phyloP scores from a whole-genome alignment of 2,329 filamentous ascomycete genomes.

The Bipolaris oryzae region DNA sequence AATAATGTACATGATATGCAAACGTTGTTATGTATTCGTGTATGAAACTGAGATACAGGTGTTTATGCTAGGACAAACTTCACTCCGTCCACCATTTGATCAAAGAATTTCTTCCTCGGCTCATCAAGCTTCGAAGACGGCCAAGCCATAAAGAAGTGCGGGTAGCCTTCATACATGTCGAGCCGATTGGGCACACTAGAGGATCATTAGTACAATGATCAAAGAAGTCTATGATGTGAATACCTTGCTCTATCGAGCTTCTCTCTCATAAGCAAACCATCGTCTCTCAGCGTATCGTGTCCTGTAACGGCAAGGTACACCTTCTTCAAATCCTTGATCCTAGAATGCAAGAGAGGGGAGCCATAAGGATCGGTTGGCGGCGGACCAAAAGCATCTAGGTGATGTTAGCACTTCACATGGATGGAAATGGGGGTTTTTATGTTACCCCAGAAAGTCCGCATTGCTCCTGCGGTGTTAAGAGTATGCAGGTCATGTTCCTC shows the following conservation, averaged over 20 bases:
- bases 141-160: constrained; percentile 47
- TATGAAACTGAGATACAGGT: background rate
- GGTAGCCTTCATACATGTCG: constrained; percentile 46
- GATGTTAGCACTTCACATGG: background rate
- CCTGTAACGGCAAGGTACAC: constrained; percentile 42
- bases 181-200: constrained; percentile 36
- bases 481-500: constrained; percentile 47
- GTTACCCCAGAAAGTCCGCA: constrained; percentile 43
- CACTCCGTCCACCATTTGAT: constrained; percentile 32
- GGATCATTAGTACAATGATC: constrained; percentile 14
- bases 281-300: constrained; percentile 46
- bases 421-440: too few relatives aligned
- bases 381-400: constrained; percentile 31
- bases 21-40: background rate
- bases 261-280: constrained; percentile 42
- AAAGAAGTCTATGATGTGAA: background rate
- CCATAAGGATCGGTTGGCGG: constrained; percentile 41
- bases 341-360: constrained; percentile 41
- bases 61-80: constrained; percentile 25
- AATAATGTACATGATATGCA: background rate
- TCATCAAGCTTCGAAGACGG: constrained; percentile 39
- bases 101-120: constrained; percentile 30
- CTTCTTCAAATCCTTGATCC: constrained; percentile 38
- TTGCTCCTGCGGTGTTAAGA: constrained; percentile 45
- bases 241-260: constrained; percentile 36